phyloP scores from a whole-genome alignment of 192 early-diverging fungal species.

The Coemansia sp. region DNA sequence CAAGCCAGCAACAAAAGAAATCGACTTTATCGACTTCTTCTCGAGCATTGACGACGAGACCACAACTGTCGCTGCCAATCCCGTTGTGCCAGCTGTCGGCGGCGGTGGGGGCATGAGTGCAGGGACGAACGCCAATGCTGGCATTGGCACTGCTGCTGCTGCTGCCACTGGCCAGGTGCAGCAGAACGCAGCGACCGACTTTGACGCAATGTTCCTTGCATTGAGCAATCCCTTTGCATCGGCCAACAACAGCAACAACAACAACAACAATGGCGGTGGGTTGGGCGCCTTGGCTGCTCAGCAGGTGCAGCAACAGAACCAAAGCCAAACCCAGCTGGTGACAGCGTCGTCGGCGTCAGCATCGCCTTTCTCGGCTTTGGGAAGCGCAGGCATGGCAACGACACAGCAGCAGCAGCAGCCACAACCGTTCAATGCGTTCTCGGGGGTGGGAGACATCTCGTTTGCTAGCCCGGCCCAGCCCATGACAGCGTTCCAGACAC shows the following conservation, averaged over 20 bases:
- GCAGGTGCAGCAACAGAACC: slow-evolving; percentile 10
- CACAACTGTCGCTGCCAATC: neutral
- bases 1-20: slow-evolving; percentile 8
- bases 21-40: slow-evolving; percentile 53
- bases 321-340: neutral
- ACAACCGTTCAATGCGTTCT: slow-evolving; percentile 22
- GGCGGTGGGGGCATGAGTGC: neutral
- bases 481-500: slow-evolving; percentile 2
- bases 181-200: slow-evolving; percentile 3
- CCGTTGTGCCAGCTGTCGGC: neutral
- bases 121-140: neutral
- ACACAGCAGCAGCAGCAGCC: slow-evolving; percentile 7
- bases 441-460: neutral
- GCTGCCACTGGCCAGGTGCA: neutral
- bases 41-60: slow-evolving; percentile 47
- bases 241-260: neutral
- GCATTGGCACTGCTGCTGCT: neutral
- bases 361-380: neutral
- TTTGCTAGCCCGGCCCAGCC: neutral
- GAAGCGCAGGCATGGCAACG: neutral
- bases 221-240: slow-evolving; percentile 40
- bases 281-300: too few relatives aligned
- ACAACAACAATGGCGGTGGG: too few relatives aligned
- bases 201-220: slow-evolving; percentile 39
- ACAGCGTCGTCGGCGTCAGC: too few relatives aligned